Evolutionary conservation across 768 basidiomycete species (phyloP).

Genomic region (Cubamyces sp.): DNA sequence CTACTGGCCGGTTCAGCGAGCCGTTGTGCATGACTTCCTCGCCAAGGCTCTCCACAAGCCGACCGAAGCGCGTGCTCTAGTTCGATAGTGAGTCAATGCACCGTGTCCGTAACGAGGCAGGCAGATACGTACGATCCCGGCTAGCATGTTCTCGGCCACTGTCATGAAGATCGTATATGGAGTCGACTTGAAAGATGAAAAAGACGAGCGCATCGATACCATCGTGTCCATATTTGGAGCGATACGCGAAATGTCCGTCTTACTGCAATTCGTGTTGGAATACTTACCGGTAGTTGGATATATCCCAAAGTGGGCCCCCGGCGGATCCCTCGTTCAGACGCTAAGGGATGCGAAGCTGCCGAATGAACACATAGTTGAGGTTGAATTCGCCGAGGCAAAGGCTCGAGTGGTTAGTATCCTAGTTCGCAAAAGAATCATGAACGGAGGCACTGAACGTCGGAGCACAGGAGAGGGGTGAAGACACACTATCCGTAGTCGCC

Average conservation of each 20-base stretch:
- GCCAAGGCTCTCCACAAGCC: conserved; percentile 10
- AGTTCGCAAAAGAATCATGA: background rate
- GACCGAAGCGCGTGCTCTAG: background rate
- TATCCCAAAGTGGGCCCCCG: conserved; percentile 17
- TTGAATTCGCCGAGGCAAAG: conserved; percentile 2
- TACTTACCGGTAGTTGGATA: background rate
- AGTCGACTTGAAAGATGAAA: background rate
- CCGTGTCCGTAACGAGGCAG: background rate
- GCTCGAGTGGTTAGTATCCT: background rate
- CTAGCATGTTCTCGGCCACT: conserved; percentile 7
- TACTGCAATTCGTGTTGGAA: conserved; percentile 5
- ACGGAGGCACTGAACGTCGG: background rate
- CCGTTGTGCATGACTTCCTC: conserved; percentile 12
- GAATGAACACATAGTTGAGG: background rate
- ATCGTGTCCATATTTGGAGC: conserved; percentile 16
- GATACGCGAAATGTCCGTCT: conserved; percentile 1
- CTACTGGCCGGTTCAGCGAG: conserved; percentile 8
- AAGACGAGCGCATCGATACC: conserved; percentile 22
- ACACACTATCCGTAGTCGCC: background rate
- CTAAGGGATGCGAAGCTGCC: background rate
- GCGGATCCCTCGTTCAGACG: background rate
- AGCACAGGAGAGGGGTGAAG: background rate
- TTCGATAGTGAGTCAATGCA: conserved; percentile 11
- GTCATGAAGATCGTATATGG: conserved; percentile 12
- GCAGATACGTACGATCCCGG: background rate